A percentile compares a stretch with the other conserved stretches of the same genome.
phyloP scores from a whole-genome alignment of 495 filamentous ascomycete genomes.

The Haplographium delicatum region DNA sequence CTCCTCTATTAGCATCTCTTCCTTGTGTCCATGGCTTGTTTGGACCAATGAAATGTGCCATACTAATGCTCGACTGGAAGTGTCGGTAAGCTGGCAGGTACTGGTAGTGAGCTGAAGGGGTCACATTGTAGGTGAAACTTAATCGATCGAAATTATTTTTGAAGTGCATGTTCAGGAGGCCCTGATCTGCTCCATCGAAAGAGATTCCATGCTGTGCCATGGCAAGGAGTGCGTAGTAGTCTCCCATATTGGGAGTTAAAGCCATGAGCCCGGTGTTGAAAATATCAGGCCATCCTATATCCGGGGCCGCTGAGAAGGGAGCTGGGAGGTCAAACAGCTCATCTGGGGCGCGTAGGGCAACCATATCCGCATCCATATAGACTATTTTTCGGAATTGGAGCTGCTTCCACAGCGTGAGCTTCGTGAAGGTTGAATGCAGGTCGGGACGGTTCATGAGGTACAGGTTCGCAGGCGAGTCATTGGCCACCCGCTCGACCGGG shows the following conservation, averaged over 20 bases:
- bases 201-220: conserved; percentile 82
- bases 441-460: conserved; percentile 89
- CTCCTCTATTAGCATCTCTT: conserved; percentile 47
- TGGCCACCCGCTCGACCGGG: conserved; percentile 72
- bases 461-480: conserved; percentile 73
- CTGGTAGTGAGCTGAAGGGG: conserved; percentile 89
- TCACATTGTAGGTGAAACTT: conserved; percentile 96
- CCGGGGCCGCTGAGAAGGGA: conserved; percentile 84
- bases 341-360: conserved; percentile 81
- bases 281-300: conserved; percentile 96
- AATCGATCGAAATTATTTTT: conserved; percentile 72
- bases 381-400: conserved; percentile 85
- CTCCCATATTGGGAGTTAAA: conserved; percentile 76
- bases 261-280: conserved; percentile 98
- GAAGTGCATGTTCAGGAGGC: conserved; percentile 93
- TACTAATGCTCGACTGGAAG: conserved; percentile 78
- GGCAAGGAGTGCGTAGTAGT: conserved; percentile 77
- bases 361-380: conserved; percentile 88
- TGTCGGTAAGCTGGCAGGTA: conserved; percentile 92
- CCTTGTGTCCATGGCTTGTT: conserved; percentile 85
- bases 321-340: conserved; percentile 78
- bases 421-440: conserved; percentile 87
- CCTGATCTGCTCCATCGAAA: conserved; percentile 97
- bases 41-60: conserved; percentile 90
- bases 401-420: conserved; percentile 91